Conservation (phyloP, 306 rosid species). For the Castanospermum australe region DNA sequence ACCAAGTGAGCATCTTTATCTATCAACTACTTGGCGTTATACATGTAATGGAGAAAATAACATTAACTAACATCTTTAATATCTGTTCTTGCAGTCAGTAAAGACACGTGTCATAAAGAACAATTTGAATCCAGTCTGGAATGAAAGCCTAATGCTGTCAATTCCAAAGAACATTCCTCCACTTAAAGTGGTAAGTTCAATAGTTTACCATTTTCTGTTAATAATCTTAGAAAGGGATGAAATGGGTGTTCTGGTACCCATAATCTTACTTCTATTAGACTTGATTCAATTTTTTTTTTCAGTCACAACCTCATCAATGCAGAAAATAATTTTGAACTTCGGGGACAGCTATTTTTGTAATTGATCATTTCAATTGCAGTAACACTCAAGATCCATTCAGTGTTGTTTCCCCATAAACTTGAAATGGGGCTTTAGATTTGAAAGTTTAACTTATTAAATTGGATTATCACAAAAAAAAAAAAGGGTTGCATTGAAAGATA, state of each 20-base stretch:
- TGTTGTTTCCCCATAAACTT: not conserved
- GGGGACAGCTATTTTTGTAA: not conserved
- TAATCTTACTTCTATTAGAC: not conserved
- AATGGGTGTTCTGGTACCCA: not conserved
- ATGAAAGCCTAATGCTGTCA: conserved; percentile 89
- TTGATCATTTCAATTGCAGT: not conserved
- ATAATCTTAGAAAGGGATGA: not conserved
- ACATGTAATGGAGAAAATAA: not conserved
- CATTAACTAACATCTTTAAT: not conserved
- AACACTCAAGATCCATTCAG: not conserved
- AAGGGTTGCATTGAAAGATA: not conserved
- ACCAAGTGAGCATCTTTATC: conserved; percentile 73
- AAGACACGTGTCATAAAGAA: conserved; percentile 91
- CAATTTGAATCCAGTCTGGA: conserved; percentile 93
- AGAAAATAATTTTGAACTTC: not conserved
- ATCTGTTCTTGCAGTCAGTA: conserved; percentile 61
- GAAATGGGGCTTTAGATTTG: not conserved
- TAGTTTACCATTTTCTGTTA: not conserved
- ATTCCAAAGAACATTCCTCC: conserved; percentile 87
- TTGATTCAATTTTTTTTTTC: not conserved
- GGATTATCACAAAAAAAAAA: not conserved
- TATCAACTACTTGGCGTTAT: not conserved
- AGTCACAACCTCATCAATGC: not conserved
- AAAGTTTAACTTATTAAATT: not conserved
- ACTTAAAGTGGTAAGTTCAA: conserved; percentile 71